phyloP scores from a whole-genome alignment of 2,329 filamentous ascomycete species.

The Venturia effusa region DNA sequence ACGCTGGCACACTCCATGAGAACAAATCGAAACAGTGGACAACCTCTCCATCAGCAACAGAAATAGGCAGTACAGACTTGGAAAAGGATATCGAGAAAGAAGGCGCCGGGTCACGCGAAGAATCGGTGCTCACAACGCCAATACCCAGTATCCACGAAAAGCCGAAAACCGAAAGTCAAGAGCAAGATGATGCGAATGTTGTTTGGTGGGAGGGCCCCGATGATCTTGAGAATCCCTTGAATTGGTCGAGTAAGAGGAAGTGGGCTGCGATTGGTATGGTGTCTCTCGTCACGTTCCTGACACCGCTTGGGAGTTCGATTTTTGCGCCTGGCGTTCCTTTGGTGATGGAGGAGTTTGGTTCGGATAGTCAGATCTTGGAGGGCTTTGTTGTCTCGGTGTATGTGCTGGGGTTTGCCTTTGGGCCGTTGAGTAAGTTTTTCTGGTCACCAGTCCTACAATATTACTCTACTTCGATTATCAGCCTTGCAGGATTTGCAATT shows the following conservation, averaged over 20 bases:
- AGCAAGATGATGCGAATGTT: constrained; percentile 34
- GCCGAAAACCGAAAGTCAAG: constrained; percentile 11
- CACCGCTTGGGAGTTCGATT: constrained; percentile 26
- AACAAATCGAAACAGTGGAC: constrained; percentile 10
- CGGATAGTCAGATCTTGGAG: constrained; percentile 21
- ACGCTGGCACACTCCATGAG: constrained; percentile 17
- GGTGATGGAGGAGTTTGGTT: constrained; percentile 24
- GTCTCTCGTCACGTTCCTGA: constrained; percentile 35
- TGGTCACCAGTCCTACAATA: constrained; percentile 17
- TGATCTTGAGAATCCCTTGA: constrained; percentile 48
- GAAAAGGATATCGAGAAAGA: constrained; percentile 23
- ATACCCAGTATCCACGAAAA: constrained; percentile 12
- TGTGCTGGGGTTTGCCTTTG: constrained; percentile 27
- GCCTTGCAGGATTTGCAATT: too few relatives aligned
- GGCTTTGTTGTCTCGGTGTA: constrained; percentile 29
- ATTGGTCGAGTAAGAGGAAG: constrained; percentile 43
- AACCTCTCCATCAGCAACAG: constrained; percentile 12
- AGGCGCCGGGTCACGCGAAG: constrained; percentile 10
- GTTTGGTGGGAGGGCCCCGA: constrained; percentile 50
- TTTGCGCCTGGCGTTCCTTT: constrained; percentile 21
- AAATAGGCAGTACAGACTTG: constrained; percentile 14
- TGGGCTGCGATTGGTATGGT: constrained; percentile 37
- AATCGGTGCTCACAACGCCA: constrained; percentile 14
- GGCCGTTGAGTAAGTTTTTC: constrained; percentile 16
- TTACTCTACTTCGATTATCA: too few relatives aligned